Conservation (phyloP, 176 grass and related monocot genomes). For the Triticum monococcum region DNA sequence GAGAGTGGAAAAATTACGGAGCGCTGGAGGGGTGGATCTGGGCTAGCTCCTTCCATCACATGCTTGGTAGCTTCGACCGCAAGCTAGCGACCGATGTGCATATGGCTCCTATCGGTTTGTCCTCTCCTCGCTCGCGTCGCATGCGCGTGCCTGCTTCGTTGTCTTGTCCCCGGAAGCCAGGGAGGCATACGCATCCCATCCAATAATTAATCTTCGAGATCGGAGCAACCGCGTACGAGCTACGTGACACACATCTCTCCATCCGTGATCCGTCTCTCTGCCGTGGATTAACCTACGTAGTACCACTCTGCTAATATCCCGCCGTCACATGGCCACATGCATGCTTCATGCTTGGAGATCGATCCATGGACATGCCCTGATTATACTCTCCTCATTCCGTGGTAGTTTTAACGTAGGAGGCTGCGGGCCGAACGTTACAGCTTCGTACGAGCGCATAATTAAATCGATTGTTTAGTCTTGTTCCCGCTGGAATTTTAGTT, state of each 20-base stretch:
- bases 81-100: background rate
- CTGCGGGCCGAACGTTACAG: too few relatives aligned
- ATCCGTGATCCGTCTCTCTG: background rate
- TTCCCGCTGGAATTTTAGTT: too few relatives aligned
- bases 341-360: background rate
- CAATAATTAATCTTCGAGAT: too few relatives aligned
- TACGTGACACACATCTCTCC: background rate
- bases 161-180: background rate
- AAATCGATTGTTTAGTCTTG: too few relatives aligned
- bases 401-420: background rate
- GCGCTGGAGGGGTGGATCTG: background rate
- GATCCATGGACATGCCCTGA: background rate
- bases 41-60: background rate
- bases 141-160: background rate
- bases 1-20: background rate
- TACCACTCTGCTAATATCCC: background rate
- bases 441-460: too few relatives aligned
- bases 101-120: background rate
- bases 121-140: too few relatives aligned
- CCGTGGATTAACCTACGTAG: background rate
- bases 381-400: background rate
- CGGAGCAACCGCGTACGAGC: too few relatives aligned
- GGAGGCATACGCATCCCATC: background rate
- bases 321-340: background rate
- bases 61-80: background rate